Base-by-base conservation (phyloP, 306 rosid species). In the Dicorynia guianensis region DNA sequence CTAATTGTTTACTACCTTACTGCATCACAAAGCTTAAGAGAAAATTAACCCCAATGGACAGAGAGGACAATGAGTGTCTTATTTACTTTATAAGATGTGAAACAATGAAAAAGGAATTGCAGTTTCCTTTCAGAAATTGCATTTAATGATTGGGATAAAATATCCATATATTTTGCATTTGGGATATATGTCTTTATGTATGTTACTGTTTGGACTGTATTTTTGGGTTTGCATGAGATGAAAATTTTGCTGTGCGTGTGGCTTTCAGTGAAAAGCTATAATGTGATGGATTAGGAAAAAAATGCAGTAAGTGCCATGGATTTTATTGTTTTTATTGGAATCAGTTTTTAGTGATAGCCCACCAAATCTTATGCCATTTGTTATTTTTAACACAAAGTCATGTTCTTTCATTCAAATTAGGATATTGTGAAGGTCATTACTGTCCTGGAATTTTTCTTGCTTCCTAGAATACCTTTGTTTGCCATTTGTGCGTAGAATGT, bases 371-470 rank as follows among this genome's bases (percentile, higher is more conserved):
- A 35, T 46, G 43, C 13, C 52, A 58, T 60, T 67, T 60, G 19
- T 53, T 57, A 42, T 60, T 63, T 67, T 67, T 53, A 15, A 74
- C 53, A 66, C 67, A 67, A 50, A 59, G 76, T 57, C 38, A 33
- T 25, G 17, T 59, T 77, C 0, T 63, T 34, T 71, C 56, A 48
- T 34, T 79, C 61, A 46, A 34, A 35, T 52, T 20, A 70, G 36
- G 60, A 59, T 49, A 36, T 44, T 53, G 39, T 67, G 34, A 17
- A 3, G n/a, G 19, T 50, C 39, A 15, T 43, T 44, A 50, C 47
- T 35, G 25, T 58, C 18, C 15, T 20, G 33, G 72, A 73, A 19
- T 34, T 67, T 77, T 48, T n/a, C 65, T 63, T 58, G 35, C 71
- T 69, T 50, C 25, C 15, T 0, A 10, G 11, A 34, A 11, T 75